Percentiles rank a stretch among this genome's conserved stretches.
These are phyloP conservation scores for Nakaseomyces kungkrabaensis DNA, from an alignment of 1,139 yeast species.

Conservation along the genomic window DNA sequence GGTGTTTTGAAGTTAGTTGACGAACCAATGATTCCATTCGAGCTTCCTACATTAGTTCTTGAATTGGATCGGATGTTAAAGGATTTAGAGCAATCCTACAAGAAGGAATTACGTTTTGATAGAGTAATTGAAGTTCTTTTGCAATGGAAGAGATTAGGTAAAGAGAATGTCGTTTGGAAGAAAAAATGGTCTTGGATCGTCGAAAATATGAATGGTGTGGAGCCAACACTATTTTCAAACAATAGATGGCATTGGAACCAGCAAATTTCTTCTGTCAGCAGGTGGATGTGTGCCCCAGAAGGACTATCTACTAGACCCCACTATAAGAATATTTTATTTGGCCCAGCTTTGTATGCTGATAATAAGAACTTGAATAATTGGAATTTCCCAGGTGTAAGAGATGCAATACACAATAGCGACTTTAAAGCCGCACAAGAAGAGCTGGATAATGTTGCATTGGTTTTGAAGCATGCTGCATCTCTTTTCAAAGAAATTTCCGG, in stretches of 20 bases:
- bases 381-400: conserved; percentile 69
- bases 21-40: conserved; percentile 67
- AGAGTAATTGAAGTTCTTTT: conserved; percentile 25
- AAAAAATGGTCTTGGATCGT: conserved; percentile 25
- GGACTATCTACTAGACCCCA: conserved; percentile 52
- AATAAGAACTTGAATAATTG: conserved; percentile 43
- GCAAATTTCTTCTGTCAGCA: conserved; percentile 48
- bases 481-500: conserved; percentile 24
- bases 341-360: conserved; percentile 52
- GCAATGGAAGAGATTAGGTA: conserved; percentile 33
- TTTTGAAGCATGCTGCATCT: conserved; percentile 29
- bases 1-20: conserved; percentile 53
- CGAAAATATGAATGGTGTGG: conserved; percentile 34
- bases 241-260: conserved; percentile 77
- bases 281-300: conserved; percentile 39
- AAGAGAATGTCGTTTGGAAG: conserved; percentile 31
- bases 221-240: conserved; percentile 60
- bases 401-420: conserved; percentile 37
- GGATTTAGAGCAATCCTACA: conserved; percentile 42
- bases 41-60: conserved; percentile 41
- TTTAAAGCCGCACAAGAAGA: conserved; percentile 49
- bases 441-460: conserved; percentile 38
- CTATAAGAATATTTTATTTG: conserved; percentile 59
- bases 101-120: conserved; percentile 23
- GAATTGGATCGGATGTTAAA: conserved; percentile 37